A percentile compares a stretch with the other conserved stretches of the same genome.
phyloP scores from a whole-genome alignment of 176 grass and related monocot genomes.

The Rhynchospora breviuscula region DNA sequence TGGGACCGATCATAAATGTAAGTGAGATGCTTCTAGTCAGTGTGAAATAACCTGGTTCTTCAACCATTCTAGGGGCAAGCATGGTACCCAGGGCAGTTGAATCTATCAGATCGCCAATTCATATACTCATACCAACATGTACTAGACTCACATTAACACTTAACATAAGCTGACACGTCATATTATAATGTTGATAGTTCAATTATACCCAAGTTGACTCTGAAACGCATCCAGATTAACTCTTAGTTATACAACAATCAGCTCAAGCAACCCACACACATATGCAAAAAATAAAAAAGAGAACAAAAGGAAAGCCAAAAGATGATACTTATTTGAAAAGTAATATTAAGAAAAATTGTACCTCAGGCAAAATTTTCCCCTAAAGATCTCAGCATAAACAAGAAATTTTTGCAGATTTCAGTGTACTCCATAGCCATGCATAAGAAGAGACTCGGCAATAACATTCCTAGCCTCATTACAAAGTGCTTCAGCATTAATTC shows the following conservation, averaged over 20 bases:
- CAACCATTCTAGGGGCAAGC: not conserved
- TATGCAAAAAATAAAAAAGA: not conserved
- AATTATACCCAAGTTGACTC: not conserved
- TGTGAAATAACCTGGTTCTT: not conserved
- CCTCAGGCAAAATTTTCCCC: not conserved
- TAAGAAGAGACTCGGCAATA: slow-evolving; percentile 58
- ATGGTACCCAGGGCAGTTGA: not conserved
- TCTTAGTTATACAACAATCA: not conserved
- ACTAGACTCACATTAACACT: not conserved
- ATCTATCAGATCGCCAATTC: not conserved
- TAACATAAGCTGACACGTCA: not conserved
- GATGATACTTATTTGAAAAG: not conserved
- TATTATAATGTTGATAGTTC: not conserved
- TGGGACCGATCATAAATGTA: not conserved
- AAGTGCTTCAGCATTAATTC: slow-evolving; percentile 53
- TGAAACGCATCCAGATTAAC: not conserved
- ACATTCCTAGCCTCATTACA: slow-evolving; percentile 56
- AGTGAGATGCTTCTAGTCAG: not conserved
- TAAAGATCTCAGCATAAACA: slow-evolving; percentile 15
- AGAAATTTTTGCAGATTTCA: slow-evolving; percentile 25
- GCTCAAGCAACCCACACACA: not conserved
- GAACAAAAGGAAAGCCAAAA: not conserved
- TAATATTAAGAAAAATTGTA: not conserved
- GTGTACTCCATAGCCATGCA: slow-evolving; percentile 66
- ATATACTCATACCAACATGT: not conserved